phyloP scores from a whole-genome alignment of 164 flowering plant genomes.

The Vitis vinifera region ASM3070453v1 NC_081807.1:12222501-12223000 shows the following conservation, averaged over 20 bases:
- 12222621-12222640: conserved; percentile 16
- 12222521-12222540: too few relatives aligned
- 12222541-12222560: conserved; percentile 1
- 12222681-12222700: conserved; percentile 19
- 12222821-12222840: conserved; percentile 13
- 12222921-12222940: conserved; percentile 29
- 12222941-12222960: conserved; percentile 18
- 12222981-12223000: not conserved
- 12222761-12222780: conserved; percentile 10
- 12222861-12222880: conserved; percentile 5
- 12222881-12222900: conserved; percentile 11
- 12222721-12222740: conserved; percentile 17
- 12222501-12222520: too few relatives aligned
- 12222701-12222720: conserved; percentile 6
- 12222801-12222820: conserved; percentile 16
- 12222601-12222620: conserved; percentile 11
- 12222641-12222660: conserved; percentile 11
- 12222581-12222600: not conserved
- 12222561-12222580: conserved; percentile 13
- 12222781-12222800: conserved; percentile 21
- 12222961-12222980: conserved; percentile 17
- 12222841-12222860: conserved; percentile 17
- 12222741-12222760: conserved; percentile 6
- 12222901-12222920: conserved; percentile 28
- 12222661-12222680: conserved; percentile 21